Conservation (phyloP, 768 basidiomycete species). For the Boletellus emodensis region DNA sequence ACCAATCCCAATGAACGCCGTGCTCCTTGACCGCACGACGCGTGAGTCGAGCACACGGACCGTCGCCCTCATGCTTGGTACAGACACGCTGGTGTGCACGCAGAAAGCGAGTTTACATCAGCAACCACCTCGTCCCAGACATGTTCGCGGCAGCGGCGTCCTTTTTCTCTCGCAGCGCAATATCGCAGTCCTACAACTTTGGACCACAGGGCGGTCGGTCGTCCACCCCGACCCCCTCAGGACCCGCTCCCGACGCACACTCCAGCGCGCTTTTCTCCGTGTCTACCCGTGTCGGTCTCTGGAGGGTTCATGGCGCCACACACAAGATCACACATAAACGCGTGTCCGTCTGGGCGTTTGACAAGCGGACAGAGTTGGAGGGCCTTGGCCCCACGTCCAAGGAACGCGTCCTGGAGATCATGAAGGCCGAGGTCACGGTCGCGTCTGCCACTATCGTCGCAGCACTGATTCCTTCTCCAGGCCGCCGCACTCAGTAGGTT, state of each 20-base stretch:
- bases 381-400: slow-evolving; percentile 56
- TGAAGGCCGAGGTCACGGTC: slow-evolving; percentile 81
- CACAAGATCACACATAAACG: slow-evolving; percentile 90
- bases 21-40: slow-evolving; percentile 43
- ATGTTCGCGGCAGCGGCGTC: slow-evolving; percentile 84
- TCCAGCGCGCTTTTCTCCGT: slow-evolving; percentile 35
- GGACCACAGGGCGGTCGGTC: slow-evolving; percentile 40
- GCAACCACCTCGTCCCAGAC: not conserved
- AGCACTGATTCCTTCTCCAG: slow-evolving; percentile 38
- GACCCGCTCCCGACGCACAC: slow-evolving; percentile 33
- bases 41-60: slow-evolving; percentile 35
- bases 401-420: slow-evolving; percentile 75
- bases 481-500: slow-evolving; percentile 79
- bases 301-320: slow-evolving; percentile 81
- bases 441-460: not conserved
- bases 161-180: slow-evolving; percentile 76
- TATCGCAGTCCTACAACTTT: slow-evolving; percentile 76
- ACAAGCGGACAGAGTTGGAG: slow-evolving; percentile 80
- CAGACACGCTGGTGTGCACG: not conserved
- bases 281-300: slow-evolving; percentile 66
- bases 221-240: slow-evolving; percentile 34
- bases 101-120: slow-evolving; percentile 7
- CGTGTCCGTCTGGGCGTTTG: slow-evolving; percentile 90
- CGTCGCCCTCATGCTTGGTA: slow-evolving; percentile 48
- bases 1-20: slow-evolving; percentile 83